These are phyloP conservation scores for Rosa lucieae DNA, from an alignment of 306 rosid species.

Conservation along the genomic window DNA sequence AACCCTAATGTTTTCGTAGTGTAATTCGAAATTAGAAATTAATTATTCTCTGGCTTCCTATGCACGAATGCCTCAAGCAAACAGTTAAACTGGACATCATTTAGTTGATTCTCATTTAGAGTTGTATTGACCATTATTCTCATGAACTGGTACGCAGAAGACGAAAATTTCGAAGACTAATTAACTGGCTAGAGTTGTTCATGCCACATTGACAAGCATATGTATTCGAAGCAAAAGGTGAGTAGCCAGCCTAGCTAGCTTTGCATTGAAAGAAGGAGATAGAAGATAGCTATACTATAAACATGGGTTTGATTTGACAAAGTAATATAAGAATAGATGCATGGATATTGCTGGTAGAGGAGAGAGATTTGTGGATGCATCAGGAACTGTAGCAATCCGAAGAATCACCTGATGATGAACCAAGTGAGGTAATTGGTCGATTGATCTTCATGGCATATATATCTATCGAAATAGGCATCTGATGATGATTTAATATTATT, in stretches of 20 bases:
- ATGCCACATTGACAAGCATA: neutral
- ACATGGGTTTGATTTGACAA: neutral
- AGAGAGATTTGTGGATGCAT: neutral
- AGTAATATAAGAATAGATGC: neutral
- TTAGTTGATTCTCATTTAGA: neutral
- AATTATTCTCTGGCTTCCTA: neutral
- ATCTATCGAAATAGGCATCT: neutral
- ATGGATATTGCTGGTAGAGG: neutral
- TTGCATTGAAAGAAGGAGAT: neutral
- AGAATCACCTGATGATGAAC: conserved; percentile 3
- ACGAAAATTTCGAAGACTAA: neutral
- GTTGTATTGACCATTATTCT: no score
- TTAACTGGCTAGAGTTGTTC: neutral
- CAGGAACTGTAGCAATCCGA: neutral
- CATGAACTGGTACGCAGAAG: neutral
- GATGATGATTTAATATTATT: neutral
- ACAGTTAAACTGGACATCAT: no score
- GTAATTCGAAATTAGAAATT: neutral
- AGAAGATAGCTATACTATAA: neutral
- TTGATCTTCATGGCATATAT: neutral
- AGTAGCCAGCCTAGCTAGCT: neutral
- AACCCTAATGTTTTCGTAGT: neutral
- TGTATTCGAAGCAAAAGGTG: neutral
- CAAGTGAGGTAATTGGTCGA: neutral
- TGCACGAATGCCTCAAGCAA: neutral